Evolutionary conservation across 2,329 filamentous ascomycete species (phyloP), one percentile per base, ranked within the genome.

Genomic region (Xylaria sp.): DNA sequence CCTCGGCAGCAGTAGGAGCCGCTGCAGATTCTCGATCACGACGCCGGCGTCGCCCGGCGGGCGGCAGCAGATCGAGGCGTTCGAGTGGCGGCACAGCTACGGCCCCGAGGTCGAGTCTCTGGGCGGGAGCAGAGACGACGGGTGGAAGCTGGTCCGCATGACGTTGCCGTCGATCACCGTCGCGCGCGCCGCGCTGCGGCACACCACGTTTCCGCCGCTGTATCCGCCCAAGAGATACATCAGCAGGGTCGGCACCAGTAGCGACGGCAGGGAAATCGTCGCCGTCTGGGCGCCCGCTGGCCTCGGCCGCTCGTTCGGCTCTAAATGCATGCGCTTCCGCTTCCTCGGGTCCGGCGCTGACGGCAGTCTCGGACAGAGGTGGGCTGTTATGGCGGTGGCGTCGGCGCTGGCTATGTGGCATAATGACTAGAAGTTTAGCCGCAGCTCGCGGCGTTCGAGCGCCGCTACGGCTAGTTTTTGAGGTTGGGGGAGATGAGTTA

Each of bases 121-220:
- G 24, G 24, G 24, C 2, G 77, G 75, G 27, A 69, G 62, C 0
- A 73, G 77, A 6, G 65, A 73, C n/a, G 74, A 70, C 3, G 81
- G 82, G 8, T 82, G 80, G 79, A 83, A 84, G 75, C 77, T 85
- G 6, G 76, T 83, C 36, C 75, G 82, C n/a, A 51, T 81, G 61
- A 32, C 65, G 4, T 3, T 12, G 14, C 1, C 42, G 21, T 5
- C 45, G 5, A 19, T 19, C 14, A 21, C n/a, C n/a, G 24, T 2
- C 24, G 24, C 24, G 2, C 24, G 24, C 24, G 24, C 2, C 24
- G 24, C 24, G 24, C 2, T 27, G 24, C 24, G 24, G 24, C 24
- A 27, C 24, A 27, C 24, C 24, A 27, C 24, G 24, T 27, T 27
- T 27, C 24, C 24, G 2, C 4, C 24, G 24, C 24, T 27, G 24